A percentile compares a stretch with the other conserved stretches of the same genome.
Evolutionary conservation across 73 alveolate species (phyloP).

Genomic region (Paramecium sexaurelia): DNA sequence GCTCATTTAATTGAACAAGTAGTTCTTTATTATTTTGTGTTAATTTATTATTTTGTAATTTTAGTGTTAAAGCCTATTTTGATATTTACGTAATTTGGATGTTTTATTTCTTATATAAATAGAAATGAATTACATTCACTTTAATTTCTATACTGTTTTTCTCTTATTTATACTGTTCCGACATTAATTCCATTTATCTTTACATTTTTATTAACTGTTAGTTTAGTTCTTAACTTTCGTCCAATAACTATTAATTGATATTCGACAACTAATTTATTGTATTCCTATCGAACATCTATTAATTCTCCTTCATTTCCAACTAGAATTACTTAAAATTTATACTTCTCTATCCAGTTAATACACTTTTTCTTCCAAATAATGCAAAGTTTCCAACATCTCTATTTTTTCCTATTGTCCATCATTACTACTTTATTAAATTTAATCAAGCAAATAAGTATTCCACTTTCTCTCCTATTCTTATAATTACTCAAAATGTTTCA

Average conservation of each 20-base stretch:
- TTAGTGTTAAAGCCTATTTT: neutral
- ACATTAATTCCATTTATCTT: constrained; percentile 7
- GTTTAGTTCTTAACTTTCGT: constrained; percentile 31
- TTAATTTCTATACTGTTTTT: neutral
- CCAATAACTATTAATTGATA: neutral
- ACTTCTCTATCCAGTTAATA: constrained; percentile 1
- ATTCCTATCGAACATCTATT: neutral
- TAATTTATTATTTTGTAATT: neutral
- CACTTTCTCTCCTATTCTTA: constrained; percentile 31
- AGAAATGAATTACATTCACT: neutral
- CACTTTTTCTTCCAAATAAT: constrained; percentile 9
- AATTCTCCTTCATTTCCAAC: constrained; percentile 20
- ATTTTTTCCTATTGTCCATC: neutral
- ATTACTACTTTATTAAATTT: neutral
- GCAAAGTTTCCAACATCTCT: neutral
- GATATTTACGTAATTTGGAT: neutral
- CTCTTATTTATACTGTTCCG: neutral
- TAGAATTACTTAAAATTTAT: neutral
- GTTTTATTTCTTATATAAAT: neutral
- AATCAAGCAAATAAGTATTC: neutral
- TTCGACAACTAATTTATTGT: neutral
- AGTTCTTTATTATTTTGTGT: constrained; percentile 9
- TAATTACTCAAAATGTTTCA: constrained; percentile 23
- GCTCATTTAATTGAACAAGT: neutral
- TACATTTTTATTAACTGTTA: constrained; percentile 28